Evolutionary conservation across 1,139 yeast species (phyloP).

Genomic region (Saccharomyces pastorianus): DNA sequence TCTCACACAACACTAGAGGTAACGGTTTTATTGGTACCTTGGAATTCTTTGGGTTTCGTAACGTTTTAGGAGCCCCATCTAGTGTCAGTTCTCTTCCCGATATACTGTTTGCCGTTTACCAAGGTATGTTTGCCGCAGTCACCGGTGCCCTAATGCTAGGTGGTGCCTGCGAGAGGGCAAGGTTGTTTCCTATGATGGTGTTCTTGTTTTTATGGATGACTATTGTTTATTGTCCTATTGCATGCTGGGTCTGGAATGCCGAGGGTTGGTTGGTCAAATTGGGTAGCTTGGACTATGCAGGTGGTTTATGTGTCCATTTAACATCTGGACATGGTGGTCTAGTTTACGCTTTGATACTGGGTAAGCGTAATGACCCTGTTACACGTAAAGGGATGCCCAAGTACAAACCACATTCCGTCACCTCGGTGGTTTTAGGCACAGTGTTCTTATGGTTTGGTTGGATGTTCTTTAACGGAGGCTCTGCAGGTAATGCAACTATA

Average conservation of each 20-base stretch:
- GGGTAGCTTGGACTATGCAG: slow-evolving; percentile 92
- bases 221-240: slow-evolving; percentile 90
- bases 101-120: slow-evolving; percentile 79
- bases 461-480: slow-evolving; percentile 98
- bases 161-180: slow-evolving; percentile 96
- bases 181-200: slow-evolving; percentile 92
- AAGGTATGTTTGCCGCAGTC: slow-evolving; percentile 91
- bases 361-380: slow-evolving; percentile 82
- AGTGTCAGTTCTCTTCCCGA: slow-evolving; percentile 68
- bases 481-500: slow-evolving; percentile 83
- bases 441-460: slow-evolving; percentile 95
- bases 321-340: slow-evolving; percentile 91
- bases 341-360: slow-evolving; percentile 83
- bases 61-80: slow-evolving; percentile 75
- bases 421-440: slow-evolving; percentile 87
- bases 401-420: slow-evolving; percentile 85
- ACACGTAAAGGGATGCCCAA: slow-evolving; percentile 66
- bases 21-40: slow-evolving; percentile 66
- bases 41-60: slow-evolving; percentile 67
- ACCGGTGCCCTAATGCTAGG: slow-evolving; percentile 93
- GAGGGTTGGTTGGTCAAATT: slow-evolving; percentile 78
- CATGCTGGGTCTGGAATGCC: slow-evolving; percentile 95
- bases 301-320: slow-evolving; percentile 97
- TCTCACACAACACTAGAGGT: slow-evolving; percentile 60
- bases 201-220: slow-evolving; percentile 91